phyloP scores from a whole-genome alignment of 352 stramenopile species.

The Blastocystis sp. region DNA sequence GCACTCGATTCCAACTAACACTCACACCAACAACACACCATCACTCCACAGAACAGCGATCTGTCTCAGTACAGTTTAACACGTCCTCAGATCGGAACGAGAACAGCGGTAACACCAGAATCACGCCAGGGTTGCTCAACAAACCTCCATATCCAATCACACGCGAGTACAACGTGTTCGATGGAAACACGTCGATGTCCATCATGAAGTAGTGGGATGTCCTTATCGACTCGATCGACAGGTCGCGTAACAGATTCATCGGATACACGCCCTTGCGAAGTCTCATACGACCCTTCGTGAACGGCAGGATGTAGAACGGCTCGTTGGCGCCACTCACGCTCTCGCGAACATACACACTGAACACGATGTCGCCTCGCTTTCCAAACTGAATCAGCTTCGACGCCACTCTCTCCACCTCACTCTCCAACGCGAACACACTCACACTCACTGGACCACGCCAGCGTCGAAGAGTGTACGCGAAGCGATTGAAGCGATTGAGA shows the following conservation, averaged over 20 bases:
- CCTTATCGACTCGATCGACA: conserved; percentile 5
- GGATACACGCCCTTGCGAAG: neutral
- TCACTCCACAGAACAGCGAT: too few relatives aligned
- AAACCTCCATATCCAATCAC: neutral
- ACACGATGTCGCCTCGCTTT: neutral
- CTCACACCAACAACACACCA: too few relatives aligned
- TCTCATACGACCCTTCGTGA: neutral
- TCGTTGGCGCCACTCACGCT: neutral
- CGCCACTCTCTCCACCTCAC: neutral
- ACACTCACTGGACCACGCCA: neutral
- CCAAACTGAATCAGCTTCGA: neutral
- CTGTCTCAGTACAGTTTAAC: too few relatives aligned
- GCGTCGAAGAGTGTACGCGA: neutral
- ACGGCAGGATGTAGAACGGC: neutral
- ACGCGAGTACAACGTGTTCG: neutral
- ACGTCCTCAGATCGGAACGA: too few relatives aligned
- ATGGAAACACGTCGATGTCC: conserved; percentile 18
- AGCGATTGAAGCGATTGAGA: neutral
- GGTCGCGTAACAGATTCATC: conserved; percentile 24
- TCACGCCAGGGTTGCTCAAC: neutral
- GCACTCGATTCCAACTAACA: neutral
- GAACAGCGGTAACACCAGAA: neutral
- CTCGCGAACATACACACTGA: neutral
- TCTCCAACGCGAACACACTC: neutral
- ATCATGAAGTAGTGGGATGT: neutral